These are phyloP conservation scores for Arachis monticola DNA, from an alignment of 331 rosid species.

Conservation along the genomic window DNA sequence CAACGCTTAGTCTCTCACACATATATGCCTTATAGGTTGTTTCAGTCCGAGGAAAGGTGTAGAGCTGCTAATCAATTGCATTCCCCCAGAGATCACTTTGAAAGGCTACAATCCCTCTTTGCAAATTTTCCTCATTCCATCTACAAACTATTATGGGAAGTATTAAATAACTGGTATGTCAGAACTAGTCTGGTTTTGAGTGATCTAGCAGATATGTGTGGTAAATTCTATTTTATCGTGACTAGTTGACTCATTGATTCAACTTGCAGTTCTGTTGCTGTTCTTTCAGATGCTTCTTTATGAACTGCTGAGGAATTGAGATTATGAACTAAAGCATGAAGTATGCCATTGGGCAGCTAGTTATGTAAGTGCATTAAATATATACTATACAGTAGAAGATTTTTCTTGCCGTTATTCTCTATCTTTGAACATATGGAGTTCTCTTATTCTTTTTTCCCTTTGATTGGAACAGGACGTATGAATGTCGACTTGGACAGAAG, in stretches of 20 bases:
- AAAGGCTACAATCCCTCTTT: too few relatives aligned
- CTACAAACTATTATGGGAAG: too few relatives aligned
- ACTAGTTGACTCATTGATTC: slow-evolving; percentile 15
- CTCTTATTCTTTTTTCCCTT: slow-evolving; percentile 33
- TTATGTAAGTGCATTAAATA: slow-evolving; percentile 64
- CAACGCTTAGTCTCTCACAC: neutral
- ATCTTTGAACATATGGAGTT: slow-evolving; percentile 20
- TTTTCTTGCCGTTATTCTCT: slow-evolving; percentile 2
- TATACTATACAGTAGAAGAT: neutral
- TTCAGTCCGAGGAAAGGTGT: slow-evolving; percentile 85
- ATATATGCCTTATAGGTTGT: slow-evolving; percentile 56
- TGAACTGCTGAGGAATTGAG: slow-evolving; percentile 80
- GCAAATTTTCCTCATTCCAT: neutral
- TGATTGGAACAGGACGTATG: slow-evolving; percentile 69
- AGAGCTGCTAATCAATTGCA: slow-evolving; percentile 92
- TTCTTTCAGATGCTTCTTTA: slow-evolving; percentile 74
- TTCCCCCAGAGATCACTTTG: slow-evolving; percentile 89
- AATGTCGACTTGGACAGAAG: slow-evolving; percentile 96
- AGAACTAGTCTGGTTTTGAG: too few relatives aligned
- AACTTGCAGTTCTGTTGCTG: slow-evolving; percentile 33
- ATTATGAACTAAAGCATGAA: slow-evolving; percentile 92
- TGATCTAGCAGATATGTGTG: too few relatives aligned
- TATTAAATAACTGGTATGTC: too few relatives aligned
- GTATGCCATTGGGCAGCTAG: slow-evolving; percentile 98
- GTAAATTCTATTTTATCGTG: neutral